Conservation (phyloP, 2,329 filamentous ascomycete genomes). For the Calonectria hawksworthii region DNA sequence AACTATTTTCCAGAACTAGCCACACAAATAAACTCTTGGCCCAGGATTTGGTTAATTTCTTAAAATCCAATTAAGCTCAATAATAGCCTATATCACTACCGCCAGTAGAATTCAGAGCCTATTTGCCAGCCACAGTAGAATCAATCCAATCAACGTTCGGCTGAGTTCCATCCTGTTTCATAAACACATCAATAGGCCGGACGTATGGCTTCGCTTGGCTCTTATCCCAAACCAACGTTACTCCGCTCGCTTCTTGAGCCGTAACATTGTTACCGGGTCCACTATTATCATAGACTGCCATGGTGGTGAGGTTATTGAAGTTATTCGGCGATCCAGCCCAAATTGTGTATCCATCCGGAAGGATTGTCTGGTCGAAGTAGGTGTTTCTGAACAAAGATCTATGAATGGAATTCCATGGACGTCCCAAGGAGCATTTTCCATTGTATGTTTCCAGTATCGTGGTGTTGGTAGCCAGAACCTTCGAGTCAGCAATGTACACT, state of each 20-base stretch:
- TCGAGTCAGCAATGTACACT: slow-evolving; percentile 71
- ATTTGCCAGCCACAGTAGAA: background rate
- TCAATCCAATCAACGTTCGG: slow-evolving; percentile 29
- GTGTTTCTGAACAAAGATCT: slow-evolving; percentile 68
- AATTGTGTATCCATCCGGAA: slow-evolving; percentile 63
- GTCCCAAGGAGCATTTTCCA: slow-evolving; percentile 68
- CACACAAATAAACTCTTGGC: slow-evolving; percentile 16
- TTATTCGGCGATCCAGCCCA: slow-evolving; percentile 31
- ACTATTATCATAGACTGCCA: slow-evolving; percentile 66
- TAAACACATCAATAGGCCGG: slow-evolving; percentile 25
- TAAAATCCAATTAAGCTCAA: background rate
- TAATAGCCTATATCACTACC: background rate
- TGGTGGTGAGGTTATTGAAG: slow-evolving; percentile 61
- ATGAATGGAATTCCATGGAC: slow-evolving; percentile 72
- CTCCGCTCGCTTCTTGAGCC: slow-evolving; percentile 53
- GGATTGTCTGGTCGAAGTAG: slow-evolving; percentile 67
- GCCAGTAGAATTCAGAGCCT: background rate
- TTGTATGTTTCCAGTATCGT: slow-evolving; percentile 48
- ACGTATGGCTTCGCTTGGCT: slow-evolving; percentile 43
- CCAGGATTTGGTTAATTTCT: background rate
- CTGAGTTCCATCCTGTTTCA: slow-evolving; percentile 16
- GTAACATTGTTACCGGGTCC: slow-evolving; percentile 67
- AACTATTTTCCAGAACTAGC: background rate
- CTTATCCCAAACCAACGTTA: slow-evolving; percentile 61
- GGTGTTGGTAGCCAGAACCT: slow-evolving; percentile 67